Evolutionary conservation across 2,329 filamentous ascomycete genomes (phyloP).

Genomic region (Beauveria sp.): DNA sequence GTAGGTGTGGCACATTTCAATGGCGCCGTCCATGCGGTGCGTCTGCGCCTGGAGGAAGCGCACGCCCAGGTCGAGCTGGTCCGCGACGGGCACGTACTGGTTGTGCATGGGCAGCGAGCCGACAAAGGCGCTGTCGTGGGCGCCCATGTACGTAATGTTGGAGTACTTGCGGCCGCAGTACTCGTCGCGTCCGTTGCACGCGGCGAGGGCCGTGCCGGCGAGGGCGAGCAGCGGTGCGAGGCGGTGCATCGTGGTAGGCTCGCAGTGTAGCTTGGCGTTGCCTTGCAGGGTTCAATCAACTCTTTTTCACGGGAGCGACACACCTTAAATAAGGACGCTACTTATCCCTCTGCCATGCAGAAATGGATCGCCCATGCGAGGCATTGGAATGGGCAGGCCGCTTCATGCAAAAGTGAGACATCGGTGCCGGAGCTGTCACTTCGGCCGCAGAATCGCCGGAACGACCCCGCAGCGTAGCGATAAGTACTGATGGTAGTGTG

Average conservation of each 20-base stretch:
- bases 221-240: not conserved
- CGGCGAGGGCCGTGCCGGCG: slow-evolving; percentile 13
- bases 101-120: slow-evolving; percentile 47
- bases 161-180: slow-evolving; percentile 52
- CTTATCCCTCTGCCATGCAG: not conserved
- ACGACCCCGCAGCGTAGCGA: not conserved
- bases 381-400: slow-evolving; percentile 2
- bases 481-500: not conserved
- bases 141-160: slow-evolving; percentile 52
- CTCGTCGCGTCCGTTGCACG: slow-evolving; percentile 51
- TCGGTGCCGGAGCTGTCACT: not conserved
- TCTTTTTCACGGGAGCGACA: not conserved
- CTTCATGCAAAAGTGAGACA: not conserved
- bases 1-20: slow-evolving; percentile 58
- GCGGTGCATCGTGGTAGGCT: not conserved
- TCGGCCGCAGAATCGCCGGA: not conserved
- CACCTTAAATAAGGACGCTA: no score
- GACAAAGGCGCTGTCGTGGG: slow-evolving; percentile 60
- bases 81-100: slow-evolving; percentile 50
- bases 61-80: slow-evolving; percentile 54
- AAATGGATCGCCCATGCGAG: not conserved
- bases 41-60: slow-evolving; percentile 59
- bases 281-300: not conserved
- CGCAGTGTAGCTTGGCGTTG: not conserved
- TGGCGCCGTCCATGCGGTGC: slow-evolving; percentile 41